phyloP scores from a whole-genome alignment of 2,329 filamentous ascomycete species.

The Cercospora zeae-maydis region DNA sequence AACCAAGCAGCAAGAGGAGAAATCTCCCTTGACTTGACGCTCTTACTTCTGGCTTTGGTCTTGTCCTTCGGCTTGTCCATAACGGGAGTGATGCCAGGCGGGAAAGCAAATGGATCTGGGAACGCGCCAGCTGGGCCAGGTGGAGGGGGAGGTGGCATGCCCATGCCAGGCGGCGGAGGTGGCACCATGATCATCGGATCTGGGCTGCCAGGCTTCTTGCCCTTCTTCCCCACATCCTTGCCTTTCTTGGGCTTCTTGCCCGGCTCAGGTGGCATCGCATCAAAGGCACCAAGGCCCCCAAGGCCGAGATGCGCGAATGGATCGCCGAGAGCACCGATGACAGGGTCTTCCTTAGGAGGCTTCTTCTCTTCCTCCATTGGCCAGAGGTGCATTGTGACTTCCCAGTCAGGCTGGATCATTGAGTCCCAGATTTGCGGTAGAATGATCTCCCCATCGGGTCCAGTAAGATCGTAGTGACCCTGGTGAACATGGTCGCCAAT shows the following conservation, averaged over 20 bases:
- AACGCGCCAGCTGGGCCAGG: slow-evolving; percentile 18
- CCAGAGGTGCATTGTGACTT: slow-evolving; percentile 51
- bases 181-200: slow-evolving; percentile 18
- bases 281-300: slow-evolving; percentile 15
- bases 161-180: slow-evolving; percentile 14
- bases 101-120: slow-evolving; percentile 20
- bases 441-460: slow-evolving; percentile 49
- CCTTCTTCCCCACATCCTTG: not conserved
- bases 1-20: slow-evolving; percentile 31
- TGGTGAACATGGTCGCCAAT: slow-evolving; percentile 46
- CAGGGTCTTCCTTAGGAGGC: slow-evolving; percentile 14
- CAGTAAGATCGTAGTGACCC: slow-evolving; percentile 48
- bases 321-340: slow-evolving; percentile 11
- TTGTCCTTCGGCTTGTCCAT: slow-evolving; percentile 18
- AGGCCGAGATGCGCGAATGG: slow-evolving; percentile 17
- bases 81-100: slow-evolving; percentile 12
- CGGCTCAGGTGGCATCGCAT: slow-evolving; percentile 12
- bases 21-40: slow-evolving; percentile 26
- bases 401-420: slow-evolving; percentile 48
- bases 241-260: slow-evolving; percentile 12
- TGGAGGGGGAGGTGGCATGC: slow-evolving; percentile 22
- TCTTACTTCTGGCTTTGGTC: slow-evolving; percentile 24
- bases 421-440: slow-evolving; percentile 50
- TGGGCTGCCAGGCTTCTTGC: slow-evolving; percentile 14
- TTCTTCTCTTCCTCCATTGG: slow-evolving; percentile 38